Percentiles rank a stretch among this genome's conserved stretches.
phyloP scores from a whole-genome alignment of 345 rosid genomes.

The Hibiscus tridactylites region DNA sequence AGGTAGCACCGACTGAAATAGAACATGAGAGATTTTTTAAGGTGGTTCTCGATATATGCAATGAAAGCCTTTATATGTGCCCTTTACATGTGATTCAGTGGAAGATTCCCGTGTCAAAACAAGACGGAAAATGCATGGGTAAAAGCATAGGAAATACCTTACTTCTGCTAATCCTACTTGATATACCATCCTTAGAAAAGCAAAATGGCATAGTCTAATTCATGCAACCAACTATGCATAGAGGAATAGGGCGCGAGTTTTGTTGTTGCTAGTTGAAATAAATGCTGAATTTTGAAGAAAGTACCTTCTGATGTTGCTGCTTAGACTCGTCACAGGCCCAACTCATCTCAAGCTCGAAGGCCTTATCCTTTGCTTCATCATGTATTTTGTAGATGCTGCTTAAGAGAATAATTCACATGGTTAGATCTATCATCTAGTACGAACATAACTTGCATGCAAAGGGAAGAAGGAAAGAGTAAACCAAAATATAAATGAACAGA shows the following conservation, averaged over 20 bases:
- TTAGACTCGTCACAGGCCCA: background rate
- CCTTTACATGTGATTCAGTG: background rate
- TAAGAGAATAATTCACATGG: background rate
- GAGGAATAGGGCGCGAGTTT: background rate
- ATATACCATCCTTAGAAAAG: background rate
- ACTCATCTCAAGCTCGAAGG: background rate
- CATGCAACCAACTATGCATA: background rate
- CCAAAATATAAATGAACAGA: background rate
- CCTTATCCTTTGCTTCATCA: background rate
- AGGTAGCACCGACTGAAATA: background rate
- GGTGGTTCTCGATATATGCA: background rate
- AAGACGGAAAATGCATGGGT: background rate
- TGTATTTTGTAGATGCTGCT: background rate
- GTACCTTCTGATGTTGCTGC: background rate
- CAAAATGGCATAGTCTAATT: background rate
- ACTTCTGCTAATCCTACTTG: no score
- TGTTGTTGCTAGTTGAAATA: background rate
- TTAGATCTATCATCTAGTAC: background rate
- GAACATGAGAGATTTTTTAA: background rate
- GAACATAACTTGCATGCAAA: background rate
- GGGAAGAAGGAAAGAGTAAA: background rate
- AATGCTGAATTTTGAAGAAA: background rate
- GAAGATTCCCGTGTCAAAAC: background rate
- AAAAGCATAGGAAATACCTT: background rate
- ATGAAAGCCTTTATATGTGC: background rate